A percentile compares a stretch with the other conserved stretches of the same genome.
Conservation (phyloP, 495 filamentous ascomycete genomes). For the Ramalina intermedia region DNA sequence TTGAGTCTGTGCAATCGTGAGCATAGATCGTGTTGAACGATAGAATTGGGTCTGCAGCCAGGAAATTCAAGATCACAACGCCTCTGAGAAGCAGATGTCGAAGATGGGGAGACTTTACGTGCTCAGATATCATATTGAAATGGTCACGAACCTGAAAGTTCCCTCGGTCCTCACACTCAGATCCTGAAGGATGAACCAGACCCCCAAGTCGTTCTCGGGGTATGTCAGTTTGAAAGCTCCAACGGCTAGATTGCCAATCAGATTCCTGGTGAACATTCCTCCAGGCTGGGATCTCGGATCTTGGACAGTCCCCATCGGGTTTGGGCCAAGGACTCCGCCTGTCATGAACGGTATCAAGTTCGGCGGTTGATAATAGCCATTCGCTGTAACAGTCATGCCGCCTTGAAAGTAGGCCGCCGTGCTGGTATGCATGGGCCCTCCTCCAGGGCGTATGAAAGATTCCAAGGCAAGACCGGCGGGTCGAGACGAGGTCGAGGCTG, state of each 20-base stretch:
- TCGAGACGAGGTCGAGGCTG: not conserved
- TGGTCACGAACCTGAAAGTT: conserved; percentile 54
- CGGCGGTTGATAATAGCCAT: not conserved
- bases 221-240: conserved; percentile 82
- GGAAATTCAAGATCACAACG: conserved; percentile 6
- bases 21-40: conserved; percentile 14
- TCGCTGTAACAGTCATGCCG: not conserved
- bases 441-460: not conserved
- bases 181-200: conserved; percentile 97
- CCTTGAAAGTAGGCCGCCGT: not conserved
- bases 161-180: conserved; percentile 89
- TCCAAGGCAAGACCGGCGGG: too few species aligned
- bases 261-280: conserved; percentile 92
- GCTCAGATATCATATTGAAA: too few species aligned
- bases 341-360: not conserved
- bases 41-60: conserved; percentile 27
- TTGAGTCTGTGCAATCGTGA: conserved; percentile 27
- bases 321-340: not conserved
- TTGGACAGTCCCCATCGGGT: conserved; percentile 6
- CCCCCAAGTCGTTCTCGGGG: conserved; percentile 67
- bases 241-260: conserved; percentile 84
- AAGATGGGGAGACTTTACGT: not conserved
- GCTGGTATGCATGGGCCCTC: not conserved
- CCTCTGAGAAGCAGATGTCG: not conserved
- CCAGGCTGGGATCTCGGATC: conserved; percentile 36